phyloP scores from a whole-genome alignment of 768 basidiomycete species.

The Boletales sp. region DNA sequence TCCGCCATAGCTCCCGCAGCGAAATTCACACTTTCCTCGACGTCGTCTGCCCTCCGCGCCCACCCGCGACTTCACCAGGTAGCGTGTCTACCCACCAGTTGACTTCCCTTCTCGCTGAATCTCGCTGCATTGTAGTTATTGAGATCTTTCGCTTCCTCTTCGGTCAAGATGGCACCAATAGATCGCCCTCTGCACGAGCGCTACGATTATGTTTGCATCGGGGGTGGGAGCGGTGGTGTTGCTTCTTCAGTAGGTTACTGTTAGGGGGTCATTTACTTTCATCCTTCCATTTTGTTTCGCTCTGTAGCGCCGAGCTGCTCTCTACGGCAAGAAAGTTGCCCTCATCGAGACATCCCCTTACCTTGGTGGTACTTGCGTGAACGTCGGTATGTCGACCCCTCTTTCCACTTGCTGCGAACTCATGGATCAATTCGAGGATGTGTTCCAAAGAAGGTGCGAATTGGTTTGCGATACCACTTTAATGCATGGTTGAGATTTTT shows the following conservation, averaged over 20 bases:
- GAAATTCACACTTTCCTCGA: slow-evolving; percentile 13
- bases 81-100: neutral
- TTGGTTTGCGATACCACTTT: neutral
- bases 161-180: slow-evolving; percentile 67
- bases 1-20: slow-evolving; percentile 3
- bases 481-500: neutral
- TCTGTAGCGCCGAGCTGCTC: slow-evolving; percentile 81
- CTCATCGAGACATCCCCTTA: slow-evolving; percentile 72
- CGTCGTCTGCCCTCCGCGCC: slow-evolving; percentile 5
- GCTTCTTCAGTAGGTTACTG: slow-evolving; percentile 70
- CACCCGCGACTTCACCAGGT: slow-evolving; percentile 26
- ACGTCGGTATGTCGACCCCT: slow-evolving; percentile 68
- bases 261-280: neutral
- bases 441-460: slow-evolving; percentile 88
- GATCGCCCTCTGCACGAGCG: slow-evolving; percentile 58
- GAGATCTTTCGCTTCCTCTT: slow-evolving; percentile 40
- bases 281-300: neutral
- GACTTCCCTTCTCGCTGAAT: neutral
- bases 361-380: slow-evolving; percentile 96
- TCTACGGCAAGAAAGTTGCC: slow-evolving; percentile 91
- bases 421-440: slow-evolving; percentile 56
- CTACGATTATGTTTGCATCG: slow-evolving; percentile 86
- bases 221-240: slow-evolving; percentile 92
- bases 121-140: slow-evolving; percentile 36
- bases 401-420: neutral